Conservation (phyloP, 768 basidiomycete genomes). For the Naematelia aurantialba region DNA sequence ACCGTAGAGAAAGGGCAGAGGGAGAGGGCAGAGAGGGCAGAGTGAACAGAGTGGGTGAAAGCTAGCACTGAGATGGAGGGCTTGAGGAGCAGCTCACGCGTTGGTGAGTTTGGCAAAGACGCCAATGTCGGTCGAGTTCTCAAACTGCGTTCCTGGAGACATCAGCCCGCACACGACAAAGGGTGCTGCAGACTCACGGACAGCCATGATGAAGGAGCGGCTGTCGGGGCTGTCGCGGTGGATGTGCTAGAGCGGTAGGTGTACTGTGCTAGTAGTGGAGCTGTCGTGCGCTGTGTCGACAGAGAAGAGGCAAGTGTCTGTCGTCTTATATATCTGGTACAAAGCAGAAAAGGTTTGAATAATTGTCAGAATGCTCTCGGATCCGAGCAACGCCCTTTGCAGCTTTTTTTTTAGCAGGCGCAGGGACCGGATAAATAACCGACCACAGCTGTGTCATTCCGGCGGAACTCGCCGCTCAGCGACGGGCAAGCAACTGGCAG, state of each 20-base stretch:
- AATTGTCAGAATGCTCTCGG: constrained; percentile 6
- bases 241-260: no score
- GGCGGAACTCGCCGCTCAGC: background rate
- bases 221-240: no score
- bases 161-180: constrained; percentile 11
- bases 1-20: background rate
- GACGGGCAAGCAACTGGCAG: no score
- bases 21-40: background rate
- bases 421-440: background rate
- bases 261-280: no score
- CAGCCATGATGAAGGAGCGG: constrained; percentile 60
- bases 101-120: constrained; percentile 98
- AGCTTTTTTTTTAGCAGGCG: background rate
- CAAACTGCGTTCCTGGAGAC: constrained; percentile 75
- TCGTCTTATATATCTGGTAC: background rate
- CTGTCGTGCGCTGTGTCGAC: no score
- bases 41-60: background rate
- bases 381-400: constrained; percentile 3
- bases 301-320: background rate
- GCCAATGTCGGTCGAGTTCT: constrained; percentile 91
- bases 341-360: background rate
- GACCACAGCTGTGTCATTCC: background rate
- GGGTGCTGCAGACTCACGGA: constrained; percentile 56
- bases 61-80: no score
- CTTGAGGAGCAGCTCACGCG: constrained; percentile 52